Evolutionary conservation across 306 rosid genomes (phyloP).

Genomic region (Quercus bicolor): DNA sequence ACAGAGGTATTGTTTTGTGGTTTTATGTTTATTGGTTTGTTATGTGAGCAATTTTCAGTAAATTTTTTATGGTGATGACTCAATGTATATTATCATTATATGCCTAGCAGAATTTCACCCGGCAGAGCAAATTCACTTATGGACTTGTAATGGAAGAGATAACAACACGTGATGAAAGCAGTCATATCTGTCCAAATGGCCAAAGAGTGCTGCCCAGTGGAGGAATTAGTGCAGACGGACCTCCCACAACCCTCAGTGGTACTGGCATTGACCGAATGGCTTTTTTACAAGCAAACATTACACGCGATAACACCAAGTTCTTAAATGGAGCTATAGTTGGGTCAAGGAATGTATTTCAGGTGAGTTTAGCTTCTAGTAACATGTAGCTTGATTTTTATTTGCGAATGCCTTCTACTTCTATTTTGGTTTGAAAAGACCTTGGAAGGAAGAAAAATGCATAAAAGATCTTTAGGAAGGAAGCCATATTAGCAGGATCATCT

Average conservation of each 20-base stretch:
- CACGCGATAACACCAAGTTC: slow-evolving; percentile 88
- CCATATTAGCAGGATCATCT: background rate
- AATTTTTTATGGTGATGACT: background rate
- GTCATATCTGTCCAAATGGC: slow-evolving; percentile 69
- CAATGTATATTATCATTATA: slow-evolving; percentile 12
- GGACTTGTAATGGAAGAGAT: slow-evolving; percentile 97
- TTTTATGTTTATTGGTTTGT: slow-evolving; percentile 3
- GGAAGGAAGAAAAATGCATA: background rate
- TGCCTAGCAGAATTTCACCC: slow-evolving; percentile 67
- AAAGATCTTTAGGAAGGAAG: background rate
- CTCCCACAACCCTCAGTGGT: slow-evolving; percentile 97
- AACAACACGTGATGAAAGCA: slow-evolving; percentile 87
- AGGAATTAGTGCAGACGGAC: slow-evolving; percentile 87
- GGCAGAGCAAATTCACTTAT: slow-evolving; percentile 96
- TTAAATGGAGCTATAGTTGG: slow-evolving; percentile 90
- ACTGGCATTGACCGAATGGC: slow-evolving; percentile 91
- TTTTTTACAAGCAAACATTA: slow-evolving; percentile 88
- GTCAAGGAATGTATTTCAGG: slow-evolving; percentile 88
- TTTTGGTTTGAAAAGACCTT: background rate
- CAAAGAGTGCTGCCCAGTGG: slow-evolving; percentile 85
- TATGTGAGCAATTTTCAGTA: slow-evolving; percentile 1
- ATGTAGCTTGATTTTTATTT: background rate
- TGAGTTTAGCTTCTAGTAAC: slow-evolving; percentile 14
- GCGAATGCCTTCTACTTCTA: background rate
- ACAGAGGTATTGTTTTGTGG: slow-evolving; percentile 57